Percentiles rank a stretch among this genome's conserved stretches.
These are phyloP conservation scores for Beauveria brongniartii DNA, from an alignment of 2,329 filamentous ascomycete genomes.

Conservation along the genomic window DNA sequence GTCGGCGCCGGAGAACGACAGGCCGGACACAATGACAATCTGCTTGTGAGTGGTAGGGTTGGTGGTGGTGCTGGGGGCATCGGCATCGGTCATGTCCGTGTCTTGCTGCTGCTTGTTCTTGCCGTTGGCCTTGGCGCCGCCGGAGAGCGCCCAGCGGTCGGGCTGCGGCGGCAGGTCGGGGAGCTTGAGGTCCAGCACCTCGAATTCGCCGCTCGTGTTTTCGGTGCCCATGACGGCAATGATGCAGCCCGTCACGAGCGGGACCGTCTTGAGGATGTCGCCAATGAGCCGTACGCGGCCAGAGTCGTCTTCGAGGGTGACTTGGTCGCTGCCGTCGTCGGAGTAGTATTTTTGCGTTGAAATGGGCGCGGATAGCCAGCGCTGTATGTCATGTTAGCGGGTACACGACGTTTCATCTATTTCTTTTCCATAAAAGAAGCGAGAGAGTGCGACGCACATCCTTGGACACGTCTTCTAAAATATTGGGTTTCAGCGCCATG, in stretches of 20 bases:
- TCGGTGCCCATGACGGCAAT: slow-evolving; percentile 93
- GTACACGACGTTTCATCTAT: no score
- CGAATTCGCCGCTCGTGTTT: slow-evolving; percentile 84
- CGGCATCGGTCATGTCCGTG: slow-evolving; percentile 49
- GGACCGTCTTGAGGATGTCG: slow-evolving; percentile 53
- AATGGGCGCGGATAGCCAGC: slow-evolving; percentile 81
- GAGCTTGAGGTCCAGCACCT: slow-evolving; percentile 82
- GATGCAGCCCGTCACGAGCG: slow-evolving; percentile 87
- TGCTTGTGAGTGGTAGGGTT: slow-evolving; percentile 38
- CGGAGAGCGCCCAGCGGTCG: slow-evolving; percentile 63
- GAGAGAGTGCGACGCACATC: slow-evolving; percentile 51
- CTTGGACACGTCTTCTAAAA: slow-evolving; percentile 89
- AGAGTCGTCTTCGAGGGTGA: slow-evolving; percentile 94
- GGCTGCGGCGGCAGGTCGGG: slow-evolving; percentile 81
- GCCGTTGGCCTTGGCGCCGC: slow-evolving; percentile 20
- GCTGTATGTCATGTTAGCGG: slow-evolving; percentile 36
- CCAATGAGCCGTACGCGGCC: slow-evolving; percentile 78
- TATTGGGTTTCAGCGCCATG: slow-evolving; percentile 91
- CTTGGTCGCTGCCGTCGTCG: slow-evolving; percentile 50
- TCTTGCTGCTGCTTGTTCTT: slow-evolving; percentile 31
- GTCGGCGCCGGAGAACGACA: slow-evolving; percentile 71
- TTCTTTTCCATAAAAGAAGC: background rate
- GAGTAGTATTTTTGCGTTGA: slow-evolving; percentile 69
- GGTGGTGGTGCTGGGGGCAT: slow-evolving; percentile 22
- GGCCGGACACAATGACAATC: slow-evolving; percentile 80